Base-by-base conservation (phyloP, 768 basidiomycete species). In the Suillus alpinus region DNA sequence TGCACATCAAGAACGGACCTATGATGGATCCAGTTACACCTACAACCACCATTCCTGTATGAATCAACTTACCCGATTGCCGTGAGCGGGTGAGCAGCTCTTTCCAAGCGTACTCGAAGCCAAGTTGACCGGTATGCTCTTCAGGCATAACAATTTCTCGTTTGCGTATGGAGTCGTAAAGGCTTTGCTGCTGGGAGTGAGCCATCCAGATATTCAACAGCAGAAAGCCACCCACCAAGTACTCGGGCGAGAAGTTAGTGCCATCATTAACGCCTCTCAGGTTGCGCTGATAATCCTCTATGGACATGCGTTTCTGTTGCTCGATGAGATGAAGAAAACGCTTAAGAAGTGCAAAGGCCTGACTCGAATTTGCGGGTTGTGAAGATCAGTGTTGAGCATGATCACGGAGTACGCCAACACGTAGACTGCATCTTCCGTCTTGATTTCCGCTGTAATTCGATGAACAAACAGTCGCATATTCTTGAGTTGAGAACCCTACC, bases 91-190 rank as follows among this genome's bases (percentile, higher is more conserved):
- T 75, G 40, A 98, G 81, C 10, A 99, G 79, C 66, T 98, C 95
- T 71, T 97, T 98, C 97, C 97, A 99, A 18, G 97, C 96, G 71
- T 96, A 97, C 67, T 98, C 97, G 71, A 99, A 99, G 9, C 97
- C 97, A 49, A 96, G 83, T 69, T 94, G 93, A 2, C 96, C 97
- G 9, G 88, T 91, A 68, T 99, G 97, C 67, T 99, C 97, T 74
- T 98, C 95, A 0, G 97, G 96, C 87, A 99, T 90, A 55, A 98
- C 83, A 58, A 99, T 98, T 76, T 99, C 97, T 46, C 87, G 81
- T 75, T 91, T 95, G 57, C 91, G 86, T 68, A 99, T 97, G 1
- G 92, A 94, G 66, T 98, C 95, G 65, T 94, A 98, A 56, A 98
- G 93, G 47, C 82, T 82, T 78, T 88, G 86, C 95, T 97, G 69